Evolutionary conservation across 208 protist species (phyloP), one percentile per base, ranked within the genome.

Genomic region (Acanthamoeba royreba): DNA sequence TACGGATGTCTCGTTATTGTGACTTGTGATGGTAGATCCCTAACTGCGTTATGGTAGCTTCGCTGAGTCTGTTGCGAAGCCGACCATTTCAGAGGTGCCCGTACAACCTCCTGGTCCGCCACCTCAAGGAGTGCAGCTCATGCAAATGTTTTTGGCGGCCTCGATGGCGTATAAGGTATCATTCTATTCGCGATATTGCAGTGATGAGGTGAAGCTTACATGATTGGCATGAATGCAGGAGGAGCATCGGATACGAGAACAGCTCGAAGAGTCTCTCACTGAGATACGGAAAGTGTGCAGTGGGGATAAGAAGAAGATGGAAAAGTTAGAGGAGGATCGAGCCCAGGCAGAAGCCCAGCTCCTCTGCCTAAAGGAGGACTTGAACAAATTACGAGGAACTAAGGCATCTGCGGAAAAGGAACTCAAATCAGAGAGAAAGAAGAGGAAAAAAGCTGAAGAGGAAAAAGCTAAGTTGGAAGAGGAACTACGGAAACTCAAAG

Each of bases 111-210:
- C 61, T 13, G 40, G 7, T 5, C 74, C 40, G 28, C 38, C 46
- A 61, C 53, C 53, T n/a, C n/a, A 19, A 8, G 46, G 46, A 1
- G 74, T 85, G 9, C 74, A 85, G 9, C 46, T 85, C 74, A 85
- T 85, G 74, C 74, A 85, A 42, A 85, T 85, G 74, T 85, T 85
- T 42, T 42, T 85, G 43, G 31, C 74, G 1, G 74, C 46, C 43
- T 85, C 74, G 28, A 85, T 85, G 74, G 40, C 74, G 28, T 53
- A 55, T 42, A 85, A 85, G 69, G 69, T 81, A 77, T 40, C n/a
- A 22, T 22, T 43, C n/a, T 8, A 22, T 9, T 22, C 13, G 13
- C 66, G 17, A 77, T n/a, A 77, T 31, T 15, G 66, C 28, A 77
- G 11, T 40, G 35, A 22, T 77, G n/a, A n/a, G n/a, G n/a, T n/a